Evolutionary conservation across 495 filamentous ascomycete genomes (phyloP), one percentile per base, ranked within the genome.

Genomic region (Penicillium riverlandense): DNA sequence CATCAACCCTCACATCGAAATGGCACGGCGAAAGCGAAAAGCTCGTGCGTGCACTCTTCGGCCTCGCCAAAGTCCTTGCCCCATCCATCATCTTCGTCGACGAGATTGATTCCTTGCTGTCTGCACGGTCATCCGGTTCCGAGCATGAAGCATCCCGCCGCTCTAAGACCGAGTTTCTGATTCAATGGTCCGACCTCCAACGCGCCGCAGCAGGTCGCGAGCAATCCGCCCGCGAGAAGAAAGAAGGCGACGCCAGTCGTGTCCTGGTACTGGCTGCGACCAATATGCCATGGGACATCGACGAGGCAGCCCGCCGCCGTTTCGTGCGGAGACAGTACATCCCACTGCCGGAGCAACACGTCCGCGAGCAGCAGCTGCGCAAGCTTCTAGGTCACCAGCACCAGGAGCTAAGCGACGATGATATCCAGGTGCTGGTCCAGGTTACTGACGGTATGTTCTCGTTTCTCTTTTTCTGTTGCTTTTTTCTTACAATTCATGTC

Each of bases 11-110:
- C 35, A 97, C 92, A 4, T 90, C 85, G 40, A 98, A 98, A 72
- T 98, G 89, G 69, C 82, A 97, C 35, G 92, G 92, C 29, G 92
- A 99, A 62, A 90, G 85, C 15, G 92, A 97, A 64, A 97, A 97
- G 67, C 83, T 97, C 13, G 92, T 99, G 5, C 82, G 90, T 12
- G 92, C 94, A 1, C 75, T 97, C 12, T 99, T 99, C 57, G 80
- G 80, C 0, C 72, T 97, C 7, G 91, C 92, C 16, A 96, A 95
- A 57, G 76, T 82, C 12, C 78, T 97, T 27, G 91, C 92, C 0
- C 92, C 92, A 0, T 89, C 85, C 45, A 97, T 99, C 62, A 99
- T 99, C 52, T 99, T 99, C 51, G 90, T 99, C 6, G 92, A 99
- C 55, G 92, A 99, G 60, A 99, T 99, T 54, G 92, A 99, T 61